Evolutionary conservation across 306 rosid species (phyloP), one percentile per base, ranked within the genome.

Genomic region (Lathyrus tuberosus): DNA sequence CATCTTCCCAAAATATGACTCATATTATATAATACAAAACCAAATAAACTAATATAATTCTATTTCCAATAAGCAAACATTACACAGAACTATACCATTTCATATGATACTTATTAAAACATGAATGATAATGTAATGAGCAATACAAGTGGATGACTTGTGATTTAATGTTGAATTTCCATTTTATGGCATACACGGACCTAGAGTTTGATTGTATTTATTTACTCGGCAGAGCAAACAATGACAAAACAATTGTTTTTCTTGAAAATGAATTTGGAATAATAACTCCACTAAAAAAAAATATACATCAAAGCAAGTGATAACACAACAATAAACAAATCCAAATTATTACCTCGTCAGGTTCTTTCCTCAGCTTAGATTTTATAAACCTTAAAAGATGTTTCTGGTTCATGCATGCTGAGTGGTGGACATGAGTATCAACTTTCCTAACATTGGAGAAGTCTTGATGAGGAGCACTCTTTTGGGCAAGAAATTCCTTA

Each of bases 391-490:
- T 86, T 68, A 95, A 81, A 46, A 95, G 95, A 87, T 91, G 97
- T 60, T 95, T 95, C 86, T 95, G 99, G 84, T 95, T 95, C 99
- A 95, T 95, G 89, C 97, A 95, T 30, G 99, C 99, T 11, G 99
- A 89, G 77, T 95, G 99, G 83, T 95, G 99, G 65, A 95, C 96
- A 83, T 95, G 99, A 4, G 99, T 95, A 73, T 95, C 99, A 42
- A 95, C 97, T 83, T 95, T 95, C 76, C 99, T 80, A 26, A 95
- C 99, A 85, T 95, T 95, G 69, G 91, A 95, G 77, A 95, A 95
- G 78, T 95, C 99, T 78, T 96, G 92, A 77, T 95, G 24, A 15
- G 20, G 11, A 8, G 99, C 99, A 72, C 96, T 91, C 86, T 95
- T 95, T 69, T 95, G 99, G 52, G 95, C 99, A 28, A 91, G 88